These are phyloP conservation scores for Talaromyces thailandensis DNA, from an alignment of 495 filamentous ascomycete species.

Conservation along the genomic window DNA sequence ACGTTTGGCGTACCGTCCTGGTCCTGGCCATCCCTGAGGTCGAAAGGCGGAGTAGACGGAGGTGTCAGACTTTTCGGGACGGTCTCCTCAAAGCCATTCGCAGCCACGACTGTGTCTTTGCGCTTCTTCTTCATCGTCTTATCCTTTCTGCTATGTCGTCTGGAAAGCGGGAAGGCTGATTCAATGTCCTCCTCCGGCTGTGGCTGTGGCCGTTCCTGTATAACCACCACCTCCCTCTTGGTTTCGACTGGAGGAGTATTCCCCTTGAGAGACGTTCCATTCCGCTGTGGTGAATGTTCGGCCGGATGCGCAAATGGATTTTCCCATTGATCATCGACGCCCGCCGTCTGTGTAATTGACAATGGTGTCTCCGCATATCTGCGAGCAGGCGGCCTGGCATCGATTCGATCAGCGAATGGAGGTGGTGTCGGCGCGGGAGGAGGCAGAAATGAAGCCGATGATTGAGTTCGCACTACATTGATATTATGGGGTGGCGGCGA, in stretches of 20 bases:
- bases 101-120: conserved; percentile 1
- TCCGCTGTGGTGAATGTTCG: background rate
- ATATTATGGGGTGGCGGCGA: background rate
- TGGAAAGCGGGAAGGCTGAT: background rate
- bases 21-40: conserved; percentile 5
- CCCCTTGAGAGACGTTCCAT: background rate
- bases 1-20: background rate
- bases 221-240: background rate
- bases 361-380: conserved; percentile 1
- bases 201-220: background rate
- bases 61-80: conserved; percentile 22
- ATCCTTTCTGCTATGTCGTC: conserved; percentile 16
- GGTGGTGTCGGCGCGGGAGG: conserved; percentile 12
- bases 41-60: conserved; percentile 29
- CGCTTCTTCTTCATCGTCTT: conserved; percentile 19
- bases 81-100: background rate
- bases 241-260: background rate
- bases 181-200: background rate
- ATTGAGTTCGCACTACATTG: background rate
- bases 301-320: conserved; percentile 2
- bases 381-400: background rate
- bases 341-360: background rate
- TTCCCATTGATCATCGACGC: background rate
- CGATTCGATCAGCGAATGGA: conserved; percentile 4
- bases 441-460: conserved; percentile 5